Conservation (phyloP, 176 grass and related monocot genomes). For the Phyllostachys edulis region DNA sequence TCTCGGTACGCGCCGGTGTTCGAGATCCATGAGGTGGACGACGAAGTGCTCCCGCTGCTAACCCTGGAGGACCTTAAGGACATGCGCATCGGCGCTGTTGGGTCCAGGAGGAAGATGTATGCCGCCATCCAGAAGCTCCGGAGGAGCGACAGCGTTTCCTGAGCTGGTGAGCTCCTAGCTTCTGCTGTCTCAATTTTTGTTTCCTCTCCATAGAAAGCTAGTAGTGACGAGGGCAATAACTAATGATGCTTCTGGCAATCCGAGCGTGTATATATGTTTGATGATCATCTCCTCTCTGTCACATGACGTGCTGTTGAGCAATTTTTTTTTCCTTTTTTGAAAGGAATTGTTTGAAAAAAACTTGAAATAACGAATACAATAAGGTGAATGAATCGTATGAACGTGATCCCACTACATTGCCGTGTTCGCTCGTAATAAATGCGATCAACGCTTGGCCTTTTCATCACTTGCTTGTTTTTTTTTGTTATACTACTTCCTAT, state of each 20-base stretch:
- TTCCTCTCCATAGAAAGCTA: constrained; percentile 17
- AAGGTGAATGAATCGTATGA: constrained; percentile 2
- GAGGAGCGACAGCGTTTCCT: constrained; percentile 39
- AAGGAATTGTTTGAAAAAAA: constrained; percentile 26
- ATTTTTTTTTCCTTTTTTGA: neutral
- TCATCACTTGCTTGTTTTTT: constrained; percentile 9
- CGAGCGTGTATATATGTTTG: constrained; percentile 36
- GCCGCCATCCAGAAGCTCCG: constrained; percentile 66
- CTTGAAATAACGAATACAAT: constrained; percentile 33
- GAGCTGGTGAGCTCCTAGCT: constrained; percentile 50
- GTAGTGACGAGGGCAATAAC: constrained; percentile 5
- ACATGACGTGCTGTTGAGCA: neutral
- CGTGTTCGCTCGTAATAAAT: constrained; percentile 16
- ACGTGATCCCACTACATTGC: neutral
- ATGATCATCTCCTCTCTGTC: constrained; percentile 19
- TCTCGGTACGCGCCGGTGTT: constrained; percentile 67
- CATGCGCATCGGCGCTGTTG: constrained; percentile 90
- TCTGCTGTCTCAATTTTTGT: constrained; percentile 7
- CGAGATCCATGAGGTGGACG: constrained; percentile 91
- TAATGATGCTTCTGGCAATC: neutral
- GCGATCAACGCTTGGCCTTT: neutral
- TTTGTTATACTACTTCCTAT: neutral
- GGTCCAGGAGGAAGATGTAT: constrained; percentile 83
- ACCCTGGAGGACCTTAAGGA: constrained; percentile 89
- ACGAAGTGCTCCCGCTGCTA: constrained; percentile 75